These are phyloP conservation scores for Quercus lobata DNA, from an alignment of 331 rosid species.

Conservation along the genomic window DNA sequence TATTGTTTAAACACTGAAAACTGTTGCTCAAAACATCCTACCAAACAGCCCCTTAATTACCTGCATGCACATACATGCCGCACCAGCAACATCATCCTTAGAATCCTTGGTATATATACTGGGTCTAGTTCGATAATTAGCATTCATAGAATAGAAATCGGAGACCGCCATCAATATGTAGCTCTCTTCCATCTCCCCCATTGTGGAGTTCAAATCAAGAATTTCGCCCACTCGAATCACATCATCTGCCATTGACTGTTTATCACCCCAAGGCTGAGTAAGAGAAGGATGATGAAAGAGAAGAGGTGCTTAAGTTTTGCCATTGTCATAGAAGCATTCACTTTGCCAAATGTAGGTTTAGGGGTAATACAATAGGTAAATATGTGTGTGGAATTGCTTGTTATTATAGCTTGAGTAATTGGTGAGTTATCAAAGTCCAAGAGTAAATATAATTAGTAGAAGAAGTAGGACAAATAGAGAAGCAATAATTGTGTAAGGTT, in stretches of 20 bases:
- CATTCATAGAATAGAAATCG: slow-evolving; percentile 6
- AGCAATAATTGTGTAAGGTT: no score
- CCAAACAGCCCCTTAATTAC: neutral
- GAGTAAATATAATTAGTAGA: no score
- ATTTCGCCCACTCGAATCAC: slow-evolving; percentile 6
- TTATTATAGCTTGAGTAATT: no score
- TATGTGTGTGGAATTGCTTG: no score
- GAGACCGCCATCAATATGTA: slow-evolving; percentile 19
- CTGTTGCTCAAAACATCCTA: no score
- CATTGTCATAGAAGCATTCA: no score
- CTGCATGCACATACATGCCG: slow-evolving; percentile 11
- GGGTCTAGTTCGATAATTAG: slow-evolving; percentile 17
- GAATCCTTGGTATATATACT: neutral
- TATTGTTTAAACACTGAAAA: no score
- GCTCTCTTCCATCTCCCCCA: slow-evolving; percentile 12
- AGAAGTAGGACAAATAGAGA: no score
- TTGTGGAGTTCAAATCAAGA: slow-evolving; percentile 14
- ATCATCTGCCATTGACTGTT: neutral
- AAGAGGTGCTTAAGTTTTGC: neutral
- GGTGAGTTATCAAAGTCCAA: no score
- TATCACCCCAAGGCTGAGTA: neutral
- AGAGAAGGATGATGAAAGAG: neutral
- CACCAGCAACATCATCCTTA: slow-evolving; percentile 3
- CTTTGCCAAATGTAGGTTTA: no score
- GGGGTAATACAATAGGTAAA: no score